Evolutionary conservation across 768 basidiomycete species (phyloP).

Genomic region (Kwoniella shandongensis): DNA sequence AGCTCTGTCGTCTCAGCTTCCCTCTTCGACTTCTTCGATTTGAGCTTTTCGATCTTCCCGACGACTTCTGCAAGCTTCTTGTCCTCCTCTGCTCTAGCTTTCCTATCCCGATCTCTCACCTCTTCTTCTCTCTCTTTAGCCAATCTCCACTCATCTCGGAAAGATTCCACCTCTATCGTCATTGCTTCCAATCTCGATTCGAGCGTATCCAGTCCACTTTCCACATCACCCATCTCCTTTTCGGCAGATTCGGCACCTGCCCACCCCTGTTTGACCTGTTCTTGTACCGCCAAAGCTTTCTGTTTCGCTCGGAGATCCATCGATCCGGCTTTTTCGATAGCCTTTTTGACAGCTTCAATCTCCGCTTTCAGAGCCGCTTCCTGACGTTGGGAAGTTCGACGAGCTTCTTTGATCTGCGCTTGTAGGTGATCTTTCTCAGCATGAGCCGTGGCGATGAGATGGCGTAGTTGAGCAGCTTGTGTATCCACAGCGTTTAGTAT

Average conservation of each 20-base stretch:
- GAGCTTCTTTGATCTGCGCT: conserved; percentile 69
- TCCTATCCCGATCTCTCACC: conserved; percentile 38
- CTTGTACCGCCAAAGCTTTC: conserved; percentile 82
- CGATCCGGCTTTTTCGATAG: conserved; percentile 73
- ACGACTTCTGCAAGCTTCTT: conserved; percentile 39
- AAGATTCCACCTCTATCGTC: conserved; percentile 32
- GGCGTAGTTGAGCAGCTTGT: conserved; percentile 59
- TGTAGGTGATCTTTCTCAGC: conserved; percentile 70
- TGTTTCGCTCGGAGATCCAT: conserved; percentile 79
- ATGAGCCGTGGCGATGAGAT: conserved; percentile 64
- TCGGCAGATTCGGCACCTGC: conserved; percentile 60
- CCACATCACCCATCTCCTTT: conserved; percentile 55
- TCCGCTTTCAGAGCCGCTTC: conserved; percentile 78
- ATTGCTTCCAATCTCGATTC: conserved; percentile 38
- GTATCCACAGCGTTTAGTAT: conserved; percentile 40
- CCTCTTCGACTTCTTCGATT: conserved; percentile 41
- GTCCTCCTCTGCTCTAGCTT: conserved; percentile 41
- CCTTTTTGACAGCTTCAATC: conserved; percentile 77
- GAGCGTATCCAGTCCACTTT: conserved; percentile 57
- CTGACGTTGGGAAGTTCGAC: conserved; percentile 78
- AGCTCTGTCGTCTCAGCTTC: conserved; percentile 43
- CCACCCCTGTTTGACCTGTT: conserved; percentile 77
- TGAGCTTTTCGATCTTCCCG: conserved; percentile 46
- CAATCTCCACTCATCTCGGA: conserved; percentile 28
- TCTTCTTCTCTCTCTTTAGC: conserved; percentile 42